Percentiles rank a stretch among this genome's conserved stretches.
Conservation (phyloP, 2,329 filamentous ascomycete genomes). For the Ambrosiella beaveri region DNA sequence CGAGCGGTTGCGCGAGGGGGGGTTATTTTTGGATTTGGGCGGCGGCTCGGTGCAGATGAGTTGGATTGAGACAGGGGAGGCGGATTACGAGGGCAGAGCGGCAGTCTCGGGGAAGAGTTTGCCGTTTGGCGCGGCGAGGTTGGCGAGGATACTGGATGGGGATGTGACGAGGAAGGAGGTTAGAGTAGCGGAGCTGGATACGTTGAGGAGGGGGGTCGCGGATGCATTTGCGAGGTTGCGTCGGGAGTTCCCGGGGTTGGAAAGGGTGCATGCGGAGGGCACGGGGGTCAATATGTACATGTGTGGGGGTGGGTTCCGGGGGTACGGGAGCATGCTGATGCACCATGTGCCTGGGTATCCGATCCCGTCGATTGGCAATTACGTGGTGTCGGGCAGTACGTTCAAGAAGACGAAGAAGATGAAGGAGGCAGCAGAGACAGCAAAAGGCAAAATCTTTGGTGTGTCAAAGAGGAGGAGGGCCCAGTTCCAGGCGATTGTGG, state of each 20-base stretch:
- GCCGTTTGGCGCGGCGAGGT: slow-evolving; percentile 42
- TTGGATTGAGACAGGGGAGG: slow-evolving; percentile 35
- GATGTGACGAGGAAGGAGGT: slow-evolving; percentile 20
- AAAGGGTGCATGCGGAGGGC: slow-evolving; percentile 11
- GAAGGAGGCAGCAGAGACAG: slow-evolving; percentile 31
- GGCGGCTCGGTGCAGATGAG: slow-evolving; percentile 53
- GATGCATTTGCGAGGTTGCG: slow-evolving; percentile 39
- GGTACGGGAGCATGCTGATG: slow-evolving; percentile 83
- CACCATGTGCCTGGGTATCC: slow-evolving; percentile 67
- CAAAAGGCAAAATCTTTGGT: slow-evolving; percentile 47
- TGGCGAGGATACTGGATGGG: slow-evolving; percentile 32
- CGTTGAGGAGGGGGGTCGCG: slow-evolving; percentile 40
- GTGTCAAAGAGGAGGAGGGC: slow-evolving; percentile 62
- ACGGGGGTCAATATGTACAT: slow-evolving; percentile 56
- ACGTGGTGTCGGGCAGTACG: slow-evolving; percentile 41
- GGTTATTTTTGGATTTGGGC: slow-evolving; percentile 72
- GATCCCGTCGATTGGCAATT: slow-evolving; percentile 66
- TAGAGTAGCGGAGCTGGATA: slow-evolving; percentile 30
- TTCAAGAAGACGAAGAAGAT: slow-evolving; percentile 41
- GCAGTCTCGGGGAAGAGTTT: slow-evolving; percentile 38
- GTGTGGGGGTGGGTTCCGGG: slow-evolving; percentile 76
- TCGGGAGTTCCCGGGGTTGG: slow-evolving; percentile 32
- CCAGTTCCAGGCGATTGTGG: slow-evolving; percentile 71
- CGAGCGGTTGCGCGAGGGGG: slow-evolving; percentile 26
- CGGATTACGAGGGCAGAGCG: slow-evolving; percentile 33